Base-by-base conservation (phyloP, 108 stramenopile genomes). In the Bacterosira constricta region DNA sequence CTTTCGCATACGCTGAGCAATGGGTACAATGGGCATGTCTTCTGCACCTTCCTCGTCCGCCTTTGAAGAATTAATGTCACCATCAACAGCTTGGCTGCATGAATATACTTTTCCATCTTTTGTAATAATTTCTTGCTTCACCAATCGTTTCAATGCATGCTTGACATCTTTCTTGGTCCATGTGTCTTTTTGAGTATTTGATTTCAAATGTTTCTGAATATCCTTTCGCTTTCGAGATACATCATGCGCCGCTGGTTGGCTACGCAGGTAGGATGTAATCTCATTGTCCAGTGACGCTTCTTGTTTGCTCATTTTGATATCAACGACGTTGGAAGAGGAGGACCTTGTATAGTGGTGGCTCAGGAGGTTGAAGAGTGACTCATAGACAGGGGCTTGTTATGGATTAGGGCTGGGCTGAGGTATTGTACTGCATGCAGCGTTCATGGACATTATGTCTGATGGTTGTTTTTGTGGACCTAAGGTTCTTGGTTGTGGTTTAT, bases 1-100 rank as follows among this genome's bases (percentile, higher is more conserved):
- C 53, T 42, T 64, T 60, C 86, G 54, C 55, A 90, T 65, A 25
- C 73, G 71, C 42, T 81, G 71, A 2, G 85, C 89, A 66, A 90
- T 84, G 17, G 89, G 89, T 25, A 90, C 50, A 34, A 41, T 65
- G 18, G 47, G 23, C 29, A 17, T 29, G 23, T 73, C 29, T 50
- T 36, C 37, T 45, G 1, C 63, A 26, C 51, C 63, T 2, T 66
- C 52, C 36, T 18, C 37, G 3, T 73, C 25, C 4, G n/a, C 58
- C 29, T 20, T 31, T 51, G 51, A 7, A 56, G 23, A 21, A 12
- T 10, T 53, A 11, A 23, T 59, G 47, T 20, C 54, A 52, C 11
- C 37, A 25, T 44, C 31, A 11, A 7, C 23, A 11, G 56, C 18
- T 32, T 37, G 32, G 15, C 56, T 41, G 5, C 55, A 51, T 7